Evolutionary conservation across 2,329 filamentous ascomycete species (phyloP), one percentile per base, ranked within the genome.

Genomic region (Botryotinia convoluta): DNA sequence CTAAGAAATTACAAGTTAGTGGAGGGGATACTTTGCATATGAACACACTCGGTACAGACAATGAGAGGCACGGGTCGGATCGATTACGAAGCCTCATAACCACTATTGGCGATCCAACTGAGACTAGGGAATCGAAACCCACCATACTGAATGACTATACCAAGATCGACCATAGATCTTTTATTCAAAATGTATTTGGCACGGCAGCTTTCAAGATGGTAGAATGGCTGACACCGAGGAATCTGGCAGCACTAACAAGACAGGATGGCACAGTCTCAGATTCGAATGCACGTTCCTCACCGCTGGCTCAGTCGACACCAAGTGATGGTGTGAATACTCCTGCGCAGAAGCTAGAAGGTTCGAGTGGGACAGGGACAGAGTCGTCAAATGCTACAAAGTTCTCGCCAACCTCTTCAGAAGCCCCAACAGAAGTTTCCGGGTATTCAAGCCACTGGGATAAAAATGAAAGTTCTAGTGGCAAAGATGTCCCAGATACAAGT

Each of bases 141-240:
- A 45, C 37, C 9, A 72, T 67, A 29, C 54, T 79, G 42, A 76
- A 78, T n/a, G 74, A 78, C 65, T 72, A 74, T 20, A 77, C 81
- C 78, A 80, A 80, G 65, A 90, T 87, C 77, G 89, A 91, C 76
- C 84, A 85, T 1, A 89, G 88, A 77, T 90, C 89, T 3, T 88
- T 91, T 73, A 87, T 87, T 3, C 90, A 91, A 76, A 90, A 90
- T 75, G 83, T 91, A 12, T 91, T 92, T 77, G 89, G 86, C 10
- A 91, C 90, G 0, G 87, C 88, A 18, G 87, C 90, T 18, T 90
- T 92, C 80, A 91, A 90, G 78, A 92, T 92, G 89, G 78, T 92
- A 5, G 90, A 92, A 79, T 92, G 89, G 90, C 82, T 92, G n/a
- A 89, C 89, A 1, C 89, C 89, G 0, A 84, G 85, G 72, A 86